Evolutionary conservation across 2,329 filamentous ascomycete genomes (phyloP).

Genomic region (Ophiostoma populinum): DNA sequence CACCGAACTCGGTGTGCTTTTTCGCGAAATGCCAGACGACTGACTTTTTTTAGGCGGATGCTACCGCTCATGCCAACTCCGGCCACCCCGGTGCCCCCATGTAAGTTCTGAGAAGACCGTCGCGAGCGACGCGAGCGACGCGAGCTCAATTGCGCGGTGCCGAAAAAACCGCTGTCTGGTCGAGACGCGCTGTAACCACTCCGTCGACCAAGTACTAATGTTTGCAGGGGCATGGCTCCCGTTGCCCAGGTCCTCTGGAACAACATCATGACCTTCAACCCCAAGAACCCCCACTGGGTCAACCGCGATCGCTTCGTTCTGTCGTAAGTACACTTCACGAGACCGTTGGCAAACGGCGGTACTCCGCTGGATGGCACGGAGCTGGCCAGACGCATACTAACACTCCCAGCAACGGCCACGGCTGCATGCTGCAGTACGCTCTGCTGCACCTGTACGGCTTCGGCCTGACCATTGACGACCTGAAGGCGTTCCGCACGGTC

Average conservation of each 20-base stretch:
- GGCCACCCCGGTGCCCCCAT: conserved; percentile 98
- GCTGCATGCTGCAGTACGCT: conserved; percentile 98
- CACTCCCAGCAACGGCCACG: conserved; percentile 71
- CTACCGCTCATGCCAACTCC: conserved; percentile 86
- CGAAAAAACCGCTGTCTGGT: no score
- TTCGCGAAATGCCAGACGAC: not conserved
- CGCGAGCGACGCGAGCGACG: no score
- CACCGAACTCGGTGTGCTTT: not conserved
- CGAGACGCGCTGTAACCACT: no score
- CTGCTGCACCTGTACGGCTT: conserved; percentile 95
- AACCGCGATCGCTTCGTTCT: conserved; percentile 98
- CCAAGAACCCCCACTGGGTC: conserved; percentile 92
- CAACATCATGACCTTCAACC: conserved; percentile 99
- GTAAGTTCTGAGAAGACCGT: no score
- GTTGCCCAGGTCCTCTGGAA: conserved; percentile 94
- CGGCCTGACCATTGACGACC: conserved; percentile 66
- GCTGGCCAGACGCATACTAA: not conserved
- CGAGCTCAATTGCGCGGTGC: no score
- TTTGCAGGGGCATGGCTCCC: conserved; percentile 62
- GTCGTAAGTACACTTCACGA: conserved; percentile 48
- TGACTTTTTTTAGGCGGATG: conserved; percentile 61
- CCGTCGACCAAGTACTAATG: conserved; percentile 11
- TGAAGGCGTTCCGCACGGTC: conserved; percentile 73
- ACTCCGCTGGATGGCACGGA: no score
- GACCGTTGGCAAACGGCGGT: no score